Evolutionary conservation across 2,329 filamentous ascomycete genomes (phyloP).

Genomic region (Arachnomyces sp.): DNA sequence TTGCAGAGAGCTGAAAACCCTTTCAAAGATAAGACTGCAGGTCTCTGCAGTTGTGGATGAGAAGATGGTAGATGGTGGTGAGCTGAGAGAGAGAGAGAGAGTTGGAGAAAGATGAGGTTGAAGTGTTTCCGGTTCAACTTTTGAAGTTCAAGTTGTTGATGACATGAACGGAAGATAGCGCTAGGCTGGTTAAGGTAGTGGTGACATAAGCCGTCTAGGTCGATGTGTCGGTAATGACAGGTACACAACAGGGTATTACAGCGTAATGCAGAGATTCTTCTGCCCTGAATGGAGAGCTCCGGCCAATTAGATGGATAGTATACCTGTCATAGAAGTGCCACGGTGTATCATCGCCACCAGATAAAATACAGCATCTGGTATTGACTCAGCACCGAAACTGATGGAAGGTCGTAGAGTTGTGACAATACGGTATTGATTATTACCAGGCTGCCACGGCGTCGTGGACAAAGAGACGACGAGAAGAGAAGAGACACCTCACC

Average conservation of each 20-base stretch:
- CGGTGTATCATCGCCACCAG: background rate
- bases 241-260: too few relatives aligned
- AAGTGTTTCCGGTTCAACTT: too few relatives aligned
- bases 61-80: too few relatives aligned
- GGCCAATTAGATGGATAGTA: too few relatives aligned
- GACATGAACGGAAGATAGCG: conserved; percentile 7
- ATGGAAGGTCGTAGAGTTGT: background rate
- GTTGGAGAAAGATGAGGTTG: conserved; percentile 11
- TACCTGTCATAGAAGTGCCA: background rate
- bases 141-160: too few relatives aligned
- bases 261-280: too few relatives aligned
- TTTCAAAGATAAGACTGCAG: too few relatives aligned
- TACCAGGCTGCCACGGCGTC: background rate
- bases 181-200: conserved; percentile 9
- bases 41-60: too few relatives aligned
- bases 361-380: background rate
- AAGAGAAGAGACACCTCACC: too few relatives aligned
- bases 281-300: too few relatives aligned
- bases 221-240: too few relatives aligned
- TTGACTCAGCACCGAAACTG: conserved; percentile 1
- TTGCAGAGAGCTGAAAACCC: background rate
- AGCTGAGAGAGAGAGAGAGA: conserved; percentile 8
- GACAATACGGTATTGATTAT: background rate
- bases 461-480: too few relatives aligned
- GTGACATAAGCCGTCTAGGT: conserved; percentile 3